Conservation (phyloP, 1,139 yeast species). For the Debaryomycetaceae sp. region DNA sequence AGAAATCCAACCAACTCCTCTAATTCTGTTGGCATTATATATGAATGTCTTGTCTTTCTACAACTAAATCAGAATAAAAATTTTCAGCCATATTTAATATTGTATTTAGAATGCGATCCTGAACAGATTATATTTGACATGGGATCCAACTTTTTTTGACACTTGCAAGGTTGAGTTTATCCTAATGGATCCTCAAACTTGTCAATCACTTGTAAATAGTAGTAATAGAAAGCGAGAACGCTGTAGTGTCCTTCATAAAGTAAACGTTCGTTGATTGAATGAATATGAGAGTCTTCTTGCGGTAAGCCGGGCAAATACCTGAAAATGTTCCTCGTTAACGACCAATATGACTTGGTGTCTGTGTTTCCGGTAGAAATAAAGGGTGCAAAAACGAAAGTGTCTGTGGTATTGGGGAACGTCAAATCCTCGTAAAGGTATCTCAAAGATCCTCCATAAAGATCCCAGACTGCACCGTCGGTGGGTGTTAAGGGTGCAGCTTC, state of each 20-base stretch:
- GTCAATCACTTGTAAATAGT: slow-evolving; percentile 35
- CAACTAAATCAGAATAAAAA: not conserved
- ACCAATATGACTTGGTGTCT: slow-evolving; percentile 42
- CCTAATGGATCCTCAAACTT: slow-evolving; percentile 1
- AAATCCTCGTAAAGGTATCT: slow-evolving; percentile 54
- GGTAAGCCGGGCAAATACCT: slow-evolving; percentile 32
- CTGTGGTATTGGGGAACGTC: slow-evolving; percentile 25
- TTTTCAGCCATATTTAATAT: not conserved
- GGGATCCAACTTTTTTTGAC: too few relatives aligned
- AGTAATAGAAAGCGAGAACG: slow-evolving; percentile 31
- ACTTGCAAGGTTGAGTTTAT: not conserved
- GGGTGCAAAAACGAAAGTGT: slow-evolving; percentile 31
- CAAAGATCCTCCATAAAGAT: slow-evolving; percentile 52
- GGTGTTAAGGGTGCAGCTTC: slow-evolving; percentile 64
- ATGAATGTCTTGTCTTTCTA: not conserved
- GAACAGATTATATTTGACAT: not conserved
- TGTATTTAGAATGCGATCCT: not conserved
- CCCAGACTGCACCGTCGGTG: slow-evolving; percentile 47
- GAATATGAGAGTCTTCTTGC: slow-evolving; percentile 16
- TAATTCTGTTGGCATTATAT: slow-evolving; percentile 53
- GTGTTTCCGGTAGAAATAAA: slow-evolving; percentile 37
- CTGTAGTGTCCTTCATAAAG: slow-evolving; percentile 19
- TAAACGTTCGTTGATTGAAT: slow-evolving; percentile 34
- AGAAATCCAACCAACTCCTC: slow-evolving; percentile 77
- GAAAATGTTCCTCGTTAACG: slow-evolving; percentile 34